Evolutionary conservation across 1,284 basidiomycete genomes (phyloP).

Genomic region (Pseudozyma thailandica): DNA sequence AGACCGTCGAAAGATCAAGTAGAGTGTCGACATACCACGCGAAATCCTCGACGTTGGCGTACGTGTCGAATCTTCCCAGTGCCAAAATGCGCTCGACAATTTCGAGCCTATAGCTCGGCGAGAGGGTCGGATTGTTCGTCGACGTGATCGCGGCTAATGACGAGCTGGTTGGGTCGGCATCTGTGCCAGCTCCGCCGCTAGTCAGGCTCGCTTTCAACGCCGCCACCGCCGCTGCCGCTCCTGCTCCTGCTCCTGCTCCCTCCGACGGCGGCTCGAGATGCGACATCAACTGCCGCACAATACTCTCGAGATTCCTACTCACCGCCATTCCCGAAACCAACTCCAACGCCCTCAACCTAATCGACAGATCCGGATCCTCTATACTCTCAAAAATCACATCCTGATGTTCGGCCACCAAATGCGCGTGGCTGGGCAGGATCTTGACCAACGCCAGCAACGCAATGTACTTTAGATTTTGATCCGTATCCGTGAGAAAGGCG

Average conservation of each 20-base stretch:
- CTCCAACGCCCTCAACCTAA: slow-evolving; percentile 93
- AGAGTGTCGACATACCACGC: slow-evolving; percentile 90
- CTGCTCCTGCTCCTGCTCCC: slow-evolving; percentile 9
- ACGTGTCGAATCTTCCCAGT: slow-evolving; percentile 83
- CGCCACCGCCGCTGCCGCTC: slow-evolving; percentile 70
- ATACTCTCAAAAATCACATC: slow-evolving; percentile 89
- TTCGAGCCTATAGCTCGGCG: slow-evolving; percentile 81
- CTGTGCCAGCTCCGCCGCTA: slow-evolving; percentile 68
- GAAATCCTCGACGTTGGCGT: slow-evolving; percentile 88
- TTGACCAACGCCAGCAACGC: slow-evolving; percentile 93
- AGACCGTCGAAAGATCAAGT: slow-evolving; percentile 79
- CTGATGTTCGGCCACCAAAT: slow-evolving; percentile 90
- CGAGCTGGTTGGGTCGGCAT: slow-evolving; percentile 41
- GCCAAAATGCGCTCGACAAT: slow-evolving; percentile 83
- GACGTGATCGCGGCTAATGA: slow-evolving; percentile 38
- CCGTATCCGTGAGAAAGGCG: slow-evolving; percentile 87
- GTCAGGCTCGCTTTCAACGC: slow-evolving; percentile 69
- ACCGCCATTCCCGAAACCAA: slow-evolving; percentile 91
- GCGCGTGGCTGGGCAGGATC: slow-evolving; percentile 90
- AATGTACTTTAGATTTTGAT: slow-evolving; percentile 96
- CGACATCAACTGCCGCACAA: slow-evolving; percentile 85
- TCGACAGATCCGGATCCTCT: slow-evolving; percentile 92
- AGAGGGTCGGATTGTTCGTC: slow-evolving; percentile 70
- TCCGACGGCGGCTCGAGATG: slow-evolving; percentile 77
- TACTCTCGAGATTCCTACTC: slow-evolving; percentile 82